Base-by-base conservation (phyloP, 805 yeast genomes). In the Cyberlindnera veronae region DNA sequence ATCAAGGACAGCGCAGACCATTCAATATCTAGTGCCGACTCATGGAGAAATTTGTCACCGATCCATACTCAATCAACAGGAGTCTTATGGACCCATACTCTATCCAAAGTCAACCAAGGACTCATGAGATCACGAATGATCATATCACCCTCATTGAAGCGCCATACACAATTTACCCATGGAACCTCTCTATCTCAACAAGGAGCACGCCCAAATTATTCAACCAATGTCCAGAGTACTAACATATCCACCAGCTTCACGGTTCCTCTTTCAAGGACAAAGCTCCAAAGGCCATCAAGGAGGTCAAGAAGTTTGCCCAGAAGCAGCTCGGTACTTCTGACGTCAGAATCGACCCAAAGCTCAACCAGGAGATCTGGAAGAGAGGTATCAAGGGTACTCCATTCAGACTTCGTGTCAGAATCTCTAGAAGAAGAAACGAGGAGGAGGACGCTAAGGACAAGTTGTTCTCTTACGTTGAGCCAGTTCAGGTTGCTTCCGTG, bases 241-340 rank as follows among this genome's bases (percentile, higher is more conserved):
- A 74, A 70, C 74, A 36, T n/a, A 34, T 29, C 29, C 38, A 58
- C 33, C 65, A 84, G 95, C 85, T 89, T 71, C 95, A 87, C 77
- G 98, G 98, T 80, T 90, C 84, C 63, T 85, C 88, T 76, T 93
- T 91, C 96, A 93, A 93, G 83, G 86, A 85, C 85, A 89, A 97
- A 80, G 99, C 99, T 68, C 99, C 99, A 77, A 87, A 78, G 71
- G 99, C 99, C 66, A 93, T 91, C 77, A 93, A 88, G 86, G 99
- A 89, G 76, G 90, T 93, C 79, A 91, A 88, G 82, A 89, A 86
- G 77, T 93, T 93, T 71, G 97, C 98, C 68, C 80, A 86, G 71
- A 81, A 87, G 78, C 97, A 91, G 85, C 88, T 93, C 93, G 98
- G 98, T 71, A 93, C 99, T 65, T 74, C 84, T 57, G 99, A 93